Conservation (phyloP, 2,329 filamentous ascomycete genomes). For the Samsoniella hepiali region DNA sequence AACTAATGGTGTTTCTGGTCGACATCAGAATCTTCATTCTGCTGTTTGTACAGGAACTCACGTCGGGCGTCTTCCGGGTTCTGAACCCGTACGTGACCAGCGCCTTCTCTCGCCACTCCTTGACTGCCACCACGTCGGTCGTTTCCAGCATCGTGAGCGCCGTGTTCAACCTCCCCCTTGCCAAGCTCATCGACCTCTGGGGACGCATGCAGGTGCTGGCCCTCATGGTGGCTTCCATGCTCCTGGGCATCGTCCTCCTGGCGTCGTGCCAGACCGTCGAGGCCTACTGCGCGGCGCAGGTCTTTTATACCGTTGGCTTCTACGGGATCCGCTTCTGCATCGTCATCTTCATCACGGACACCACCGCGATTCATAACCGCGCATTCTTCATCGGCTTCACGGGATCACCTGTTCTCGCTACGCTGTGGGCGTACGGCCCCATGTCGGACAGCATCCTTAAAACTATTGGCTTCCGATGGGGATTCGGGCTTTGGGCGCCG, state of each 20-base stretch:
- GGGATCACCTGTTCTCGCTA: slow-evolving; percentile 63
- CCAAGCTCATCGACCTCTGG: slow-evolving; percentile 65
- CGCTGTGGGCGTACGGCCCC: slow-evolving; percentile 59
- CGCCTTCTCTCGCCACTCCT: slow-evolving; percentile 48
- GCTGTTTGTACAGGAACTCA: slow-evolving; percentile 37
- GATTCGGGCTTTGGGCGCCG: slow-evolving; percentile 63
- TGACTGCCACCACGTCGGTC: slow-evolving; percentile 51
- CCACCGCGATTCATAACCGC: slow-evolving; percentile 62
- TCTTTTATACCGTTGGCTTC: slow-evolving; percentile 63
- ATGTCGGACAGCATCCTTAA: slow-evolving; percentile 51
- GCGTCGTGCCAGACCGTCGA: slow-evolving; percentile 58
- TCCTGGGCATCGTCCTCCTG: slow-evolving; percentile 59
- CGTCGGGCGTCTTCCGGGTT: slow-evolving; percentile 36
- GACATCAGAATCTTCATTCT: slow-evolving; percentile 37
- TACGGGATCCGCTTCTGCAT: slow-evolving; percentile 37
- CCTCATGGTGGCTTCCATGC: slow-evolving; percentile 49
- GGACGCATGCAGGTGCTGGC: slow-evolving; percentile 62
- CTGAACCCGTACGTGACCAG: slow-evolving; percentile 49
- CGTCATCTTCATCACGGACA: slow-evolving; percentile 64
- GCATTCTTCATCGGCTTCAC: slow-evolving; percentile 62
- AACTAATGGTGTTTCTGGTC: neutral
- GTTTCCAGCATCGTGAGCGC: slow-evolving; percentile 55
- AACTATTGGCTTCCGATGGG: slow-evolving; percentile 62
- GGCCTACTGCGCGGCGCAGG: slow-evolving; percentile 61
- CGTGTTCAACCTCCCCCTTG: slow-evolving; percentile 60